Evolutionary conservation across 257 asterid species (phyloP), one percentile per base, ranked within the genome.

Genomic region (Nemophila menziesii): DNA sequence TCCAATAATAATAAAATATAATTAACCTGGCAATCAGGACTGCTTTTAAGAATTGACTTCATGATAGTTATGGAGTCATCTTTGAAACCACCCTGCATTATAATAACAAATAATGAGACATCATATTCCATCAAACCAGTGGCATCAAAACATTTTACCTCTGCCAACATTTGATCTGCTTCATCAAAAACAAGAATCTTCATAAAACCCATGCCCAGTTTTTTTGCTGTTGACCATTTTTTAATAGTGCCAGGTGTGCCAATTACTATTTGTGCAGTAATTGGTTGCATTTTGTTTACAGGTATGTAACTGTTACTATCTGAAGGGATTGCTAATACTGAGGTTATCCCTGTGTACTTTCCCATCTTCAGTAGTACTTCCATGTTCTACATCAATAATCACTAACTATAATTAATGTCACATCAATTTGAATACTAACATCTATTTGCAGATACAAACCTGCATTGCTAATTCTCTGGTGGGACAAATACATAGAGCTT

Each of bases 401-500:
- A 45, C 9, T 8, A 12, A 36, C 33, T 2, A 18, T 12, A 41
- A 19, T 8, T 11, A 19, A 8, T 10, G 1, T 18, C 12, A 41
- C 15, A 6, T 11, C 17, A 15, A 15, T 3, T 8, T 11, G 16
- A 15, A 29, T 29, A 29, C 16, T 23, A 41, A 17, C 11, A 38
- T 18, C 8, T 19, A 19, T 16, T 15, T 33, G 48, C 34, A 42
- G 7, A 16, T 26, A 21, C 11, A 27, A n/a, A 33, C 96, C 96
- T 89, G 98, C 56, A 76, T 89, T 24, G 96, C 96, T 52, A 89
- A 52, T 73, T 89, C 98, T 51, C 98, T 67, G 1, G 98, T 89
- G 55, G 98, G 98, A 55, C 98, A 89, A 45, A 89, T 84, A 54
- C 98, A 89, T 24, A 89, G 94, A 52, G 98, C 98, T 57, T 89